Evolutionary conservation across 805 yeast genomes (phyloP), one percentile per base, ranked within the genome.

Genomic region (Huiozyma naganishii): DNA sequence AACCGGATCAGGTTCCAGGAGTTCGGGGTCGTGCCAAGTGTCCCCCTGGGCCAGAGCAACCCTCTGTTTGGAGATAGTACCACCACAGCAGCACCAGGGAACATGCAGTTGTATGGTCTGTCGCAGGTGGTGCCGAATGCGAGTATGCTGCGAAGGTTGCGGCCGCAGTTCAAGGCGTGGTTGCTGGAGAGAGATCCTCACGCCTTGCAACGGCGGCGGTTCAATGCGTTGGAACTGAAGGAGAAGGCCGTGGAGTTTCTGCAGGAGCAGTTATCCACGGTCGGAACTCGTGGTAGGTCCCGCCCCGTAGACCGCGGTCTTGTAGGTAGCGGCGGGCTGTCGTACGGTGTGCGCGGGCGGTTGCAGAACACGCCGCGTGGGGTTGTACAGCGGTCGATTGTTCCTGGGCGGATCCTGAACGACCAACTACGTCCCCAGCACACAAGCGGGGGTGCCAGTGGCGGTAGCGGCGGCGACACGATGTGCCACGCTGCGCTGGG

Each of bases 321-420:
- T 39, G 72, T 80, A 43, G 94, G 88, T 30, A 75, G 83, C 6
- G 95, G 83, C 29, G 95, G 95, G 6, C 70, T 85, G 47, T 73
- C 85, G 1, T 86, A 84, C 54, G 69, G 68, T 35, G 72, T 82
- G 48, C 73, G 71, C 45, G 95, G 95, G 6, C 73, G 86, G 58
- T 65, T 86, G 34, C 58, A 67, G 45, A 82, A 77, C 58, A 69
- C 83, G 4, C 92, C 94, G 23, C 76, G 80, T 53, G 95, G 95
- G 41, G 63, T 77, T 27, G 66, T 72, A 39, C 61, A 65, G 9
- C 74, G 72, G 28, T 66, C 66, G 42, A 69, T 80, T 36, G 77
- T 76, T 13, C 84, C 88, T 11, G 94, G 90, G 46, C 77, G 95
- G 68, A 64, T 76, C 39, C 29, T 45, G 7, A 30, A 30, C n/a